Base-by-base conservation (phyloP, 116 monocot genomes). In the Zostera marina region DNA sequence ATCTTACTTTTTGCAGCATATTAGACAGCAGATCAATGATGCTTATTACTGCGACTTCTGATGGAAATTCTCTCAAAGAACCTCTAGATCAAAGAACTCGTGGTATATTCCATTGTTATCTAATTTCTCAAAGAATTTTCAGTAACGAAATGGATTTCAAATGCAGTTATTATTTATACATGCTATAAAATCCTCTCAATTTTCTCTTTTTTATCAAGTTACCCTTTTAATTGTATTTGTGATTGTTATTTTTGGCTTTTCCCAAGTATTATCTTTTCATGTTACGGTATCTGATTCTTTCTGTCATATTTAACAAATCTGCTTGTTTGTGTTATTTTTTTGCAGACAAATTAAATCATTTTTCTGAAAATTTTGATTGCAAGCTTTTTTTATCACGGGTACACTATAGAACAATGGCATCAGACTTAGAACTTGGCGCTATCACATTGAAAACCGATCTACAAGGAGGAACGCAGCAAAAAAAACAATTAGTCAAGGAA, bases 401-500 rank as follows among this genome's bases (percentile, higher is more conserved):
- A 26, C 96, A 89, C 74, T 81, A 88, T 68, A 66, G 76, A 55
- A 96, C 96, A 52, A 77, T 65, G 70, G 82, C 89, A 41, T 80
- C 96, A 41, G 82, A 88, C 70, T 89, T 96, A 76, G 89, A 96
- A 71, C 69, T 89, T 38, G 89, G 85, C 63, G 85, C 85, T 3
- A 67, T 96, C 47, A 67, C 74, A 22, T 67, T 96, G 54, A 96
- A 89, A 70, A 70, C 71, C 68, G 89, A 88, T 76, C 80, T 96
- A n/a, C 85, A 80, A 72, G 96, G 89, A 61, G 77, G 96, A 66
- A 96, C 96, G n/a, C 85, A 85, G 60, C 82, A 96, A 63, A 96
- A 82, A 58, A 96, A 96, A 65, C 81, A 96, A 52, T 66, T 96
- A 52, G 96, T 96, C 23, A 96, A 96, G 73, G 96, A 96, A 67